Base-by-base conservation (phyloP, 2,329 filamentous ascomycete species). In the Scedosporium dehoogii region DNA sequence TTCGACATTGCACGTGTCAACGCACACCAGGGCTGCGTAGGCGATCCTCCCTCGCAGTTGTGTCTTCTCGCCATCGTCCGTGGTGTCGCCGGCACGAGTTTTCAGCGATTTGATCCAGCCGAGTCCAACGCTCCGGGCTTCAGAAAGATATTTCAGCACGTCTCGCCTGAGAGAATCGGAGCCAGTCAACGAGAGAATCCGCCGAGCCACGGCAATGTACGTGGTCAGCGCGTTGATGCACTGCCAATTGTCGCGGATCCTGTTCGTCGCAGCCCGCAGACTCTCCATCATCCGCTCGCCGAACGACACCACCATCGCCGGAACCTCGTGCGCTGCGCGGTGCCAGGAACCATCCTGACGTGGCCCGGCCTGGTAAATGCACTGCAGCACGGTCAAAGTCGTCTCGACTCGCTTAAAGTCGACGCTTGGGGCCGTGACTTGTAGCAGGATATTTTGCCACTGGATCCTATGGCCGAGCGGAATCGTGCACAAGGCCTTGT, bases 371-470 rank as follows among this genome's bases (percentile, higher is more conserved):
- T 85, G 79, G 64, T 77, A 74, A 9, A 77, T 72, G 0, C 75
- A 72, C 64, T 88, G 84, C 2, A 77, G 67, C 0, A 86, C 60
- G 0, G 85, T 67, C 1, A 78, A 65, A 5, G 71, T 71, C 0
- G 81, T 80, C 51, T 83, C 79, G 0, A 72, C 63, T 51, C 79
- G 79, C 10, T 78, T 79, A 42, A 84, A 79, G 55, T 84, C 78
- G 0, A 88, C 60, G 1, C 73, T 73, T 0, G 79, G 77, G 1
- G 73, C 71, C 0, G 71, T 69, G 3, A 88, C 69, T 66, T 86
- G 79, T 0, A 74, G 67, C 0, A 84, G 67, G 3, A 88, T 78
- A 61, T 85, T 87, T 7, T 74, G 67, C 80, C 83, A 87, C 59
- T 84, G 81, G 7, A 85, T 70, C 1, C 70, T 67, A 18, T 74